Conservation (phyloP, 2,329 filamentous ascomycete species). For the Aureobasidium subglaciale region DNA sequence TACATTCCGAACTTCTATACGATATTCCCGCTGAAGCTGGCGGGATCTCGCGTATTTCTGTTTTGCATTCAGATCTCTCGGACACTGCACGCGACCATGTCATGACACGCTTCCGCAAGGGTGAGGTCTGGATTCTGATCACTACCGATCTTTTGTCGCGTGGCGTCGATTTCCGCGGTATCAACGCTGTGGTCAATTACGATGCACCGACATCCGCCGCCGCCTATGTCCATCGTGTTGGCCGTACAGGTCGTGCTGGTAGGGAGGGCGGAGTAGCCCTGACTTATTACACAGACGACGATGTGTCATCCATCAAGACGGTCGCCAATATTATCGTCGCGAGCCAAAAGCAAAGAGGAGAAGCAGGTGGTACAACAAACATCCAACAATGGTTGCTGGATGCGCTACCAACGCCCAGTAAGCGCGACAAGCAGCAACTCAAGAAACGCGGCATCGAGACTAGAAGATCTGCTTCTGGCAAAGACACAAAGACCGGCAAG, state of each 20-base stretch:
- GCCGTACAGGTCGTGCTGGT: constrained; percentile 82
- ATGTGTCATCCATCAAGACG: constrained; percentile 81
- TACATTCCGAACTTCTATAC: constrained; percentile 85
- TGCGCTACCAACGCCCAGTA: constrained; percentile 73
- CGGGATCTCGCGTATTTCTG: constrained; percentile 74
- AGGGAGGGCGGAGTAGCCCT: constrained; percentile 82
- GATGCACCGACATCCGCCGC: constrained; percentile 90
- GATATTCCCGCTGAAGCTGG: constrained; percentile 88
- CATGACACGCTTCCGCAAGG: constrained; percentile 83
- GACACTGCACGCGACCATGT: constrained; percentile 68
- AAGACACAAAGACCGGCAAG: constrained; percentile 37
- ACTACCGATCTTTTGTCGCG: constrained; percentile 90
- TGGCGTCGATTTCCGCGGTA: constrained; percentile 87
- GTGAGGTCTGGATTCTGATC: constrained; percentile 93
- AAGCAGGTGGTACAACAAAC: constrained; percentile 43
- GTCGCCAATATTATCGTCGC: constrained; percentile 88
- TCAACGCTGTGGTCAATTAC: constrained; percentile 96
- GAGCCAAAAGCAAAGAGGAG: constrained; percentile 62
- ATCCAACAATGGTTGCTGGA: constrained; percentile 84
- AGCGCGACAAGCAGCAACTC: constrained; percentile 75
- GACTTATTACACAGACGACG: constrained; percentile 92
- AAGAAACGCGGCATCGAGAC: constrained; percentile 76
- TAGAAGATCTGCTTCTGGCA: constrained; percentile 43
- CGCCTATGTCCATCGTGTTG: constrained; percentile 87
- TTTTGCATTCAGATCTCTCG: constrained; percentile 80